Evolutionary conservation across 176 grass and related monocot species (phyloP).

Genomic region (Eleusine indica): DNA sequence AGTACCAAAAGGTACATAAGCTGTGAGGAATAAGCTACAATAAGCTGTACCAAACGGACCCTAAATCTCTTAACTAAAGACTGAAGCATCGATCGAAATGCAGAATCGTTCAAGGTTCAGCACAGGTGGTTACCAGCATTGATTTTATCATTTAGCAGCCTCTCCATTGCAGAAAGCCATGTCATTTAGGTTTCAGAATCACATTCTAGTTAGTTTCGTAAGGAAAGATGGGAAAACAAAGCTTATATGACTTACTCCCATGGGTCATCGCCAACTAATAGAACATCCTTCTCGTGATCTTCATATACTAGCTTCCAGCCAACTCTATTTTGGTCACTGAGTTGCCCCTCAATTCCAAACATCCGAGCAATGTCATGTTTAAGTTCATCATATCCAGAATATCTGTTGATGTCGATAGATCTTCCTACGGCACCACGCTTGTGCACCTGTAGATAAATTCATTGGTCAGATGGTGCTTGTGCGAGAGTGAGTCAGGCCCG

Average conservation of each 20-base stretch:
- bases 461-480: conserved; percentile 25
- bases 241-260: conserved; percentile 78
- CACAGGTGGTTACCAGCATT: not conserved
- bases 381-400: conserved; percentile 75
- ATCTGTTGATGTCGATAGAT: conserved; percentile 75
- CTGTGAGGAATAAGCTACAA: too few species aligned
- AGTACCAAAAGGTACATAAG: too few species aligned
- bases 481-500: not conserved
- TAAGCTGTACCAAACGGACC: too few species aligned
- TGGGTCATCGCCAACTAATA: conserved; percentile 82
- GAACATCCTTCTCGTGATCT: conserved; percentile 87
- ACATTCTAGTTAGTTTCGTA: conserved; percentile 7
- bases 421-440: conserved; percentile 82
- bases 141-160: not conserved
- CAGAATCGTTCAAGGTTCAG: conserved; percentile 12
- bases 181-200: not conserved
- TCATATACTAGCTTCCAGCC: conserved; percentile 86
- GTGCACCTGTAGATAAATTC: conserved; percentile 60
- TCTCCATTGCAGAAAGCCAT: conserved; percentile 33
- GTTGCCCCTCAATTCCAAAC: conserved; percentile 83
- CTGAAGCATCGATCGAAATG: not conserved
- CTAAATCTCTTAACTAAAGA: conserved; percentile 6
- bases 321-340: conserved; percentile 76
- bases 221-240: not conserved
- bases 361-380: conserved; percentile 70